Conservation (phyloP, 306 rosid genomes). For the Cicer pinnatifidum region DNA sequence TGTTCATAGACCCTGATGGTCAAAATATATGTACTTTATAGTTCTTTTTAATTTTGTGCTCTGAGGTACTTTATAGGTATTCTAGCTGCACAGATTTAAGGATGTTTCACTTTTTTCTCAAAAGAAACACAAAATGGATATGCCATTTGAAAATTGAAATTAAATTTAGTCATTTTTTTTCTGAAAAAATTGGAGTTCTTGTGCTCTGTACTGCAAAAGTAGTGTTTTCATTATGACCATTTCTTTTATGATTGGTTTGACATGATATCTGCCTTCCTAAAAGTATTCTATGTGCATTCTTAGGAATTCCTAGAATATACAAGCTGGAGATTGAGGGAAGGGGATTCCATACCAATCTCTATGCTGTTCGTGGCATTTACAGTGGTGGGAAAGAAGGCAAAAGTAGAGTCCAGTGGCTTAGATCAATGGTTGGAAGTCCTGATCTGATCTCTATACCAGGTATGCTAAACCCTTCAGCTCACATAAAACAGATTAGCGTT, state of each 20-base stretch:
- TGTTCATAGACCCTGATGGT: neutral
- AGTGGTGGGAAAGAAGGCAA: constrained; percentile 99
- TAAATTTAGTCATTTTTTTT: neutral
- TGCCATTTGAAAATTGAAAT: constrained; percentile 1
- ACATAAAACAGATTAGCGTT: neutral
- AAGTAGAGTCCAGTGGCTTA: constrained; percentile 95
- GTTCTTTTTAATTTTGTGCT: neutral
- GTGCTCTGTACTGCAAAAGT: constrained; percentile 9
- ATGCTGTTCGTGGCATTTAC: constrained; percentile 86
- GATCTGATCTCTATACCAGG: constrained; percentile 97
- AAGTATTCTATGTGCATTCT: constrained; percentile 25
- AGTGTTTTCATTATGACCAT: constrained; percentile 31
- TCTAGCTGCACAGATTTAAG: neutral
- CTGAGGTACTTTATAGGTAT: constrained; percentile 14
- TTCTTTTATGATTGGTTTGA: constrained; percentile 24
- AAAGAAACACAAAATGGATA: constrained; percentile 13
- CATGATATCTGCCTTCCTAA: constrained; percentile 9
- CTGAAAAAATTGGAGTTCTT: constrained; percentile 9
- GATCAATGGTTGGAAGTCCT: constrained; percentile 99
- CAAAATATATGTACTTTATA: neutral
- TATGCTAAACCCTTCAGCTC: constrained; percentile 49
- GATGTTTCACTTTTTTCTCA: constrained; percentile 3
- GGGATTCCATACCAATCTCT: constrained; percentile 96
- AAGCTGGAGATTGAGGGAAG: constrained; percentile 98
- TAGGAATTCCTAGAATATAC: constrained; percentile 87